Base-by-base conservation (phyloP, 257 asterid species). In the Petunia axillaris region DNA sequence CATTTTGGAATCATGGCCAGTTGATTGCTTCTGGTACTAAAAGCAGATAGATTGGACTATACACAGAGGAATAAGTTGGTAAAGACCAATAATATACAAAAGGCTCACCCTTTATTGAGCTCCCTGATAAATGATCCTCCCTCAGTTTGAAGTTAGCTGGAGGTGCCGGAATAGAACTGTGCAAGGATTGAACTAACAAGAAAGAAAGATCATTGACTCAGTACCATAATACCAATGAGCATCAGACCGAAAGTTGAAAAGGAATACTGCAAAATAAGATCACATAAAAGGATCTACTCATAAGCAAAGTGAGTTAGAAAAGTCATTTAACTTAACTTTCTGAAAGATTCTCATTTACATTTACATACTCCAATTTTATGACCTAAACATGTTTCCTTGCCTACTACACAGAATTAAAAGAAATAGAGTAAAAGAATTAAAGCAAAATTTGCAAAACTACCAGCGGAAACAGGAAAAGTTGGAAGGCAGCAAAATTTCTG, bases 141-240 rank as follows among this genome's bases (percentile, higher is more conserved):
- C 97, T 88, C 81, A 83, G 87, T 89, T 88, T 88, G 85, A 91
- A 91, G 87, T 87, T 89, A 83, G 89, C 81, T 36, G 97, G 92
- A 81, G 91, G 93, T 64, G 92, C 89, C 77, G 90, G 90, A 77
- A 94, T 91, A 83, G 93, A 88, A 80, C 91, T 90, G 84, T 89
- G 86, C 75, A 87, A 85, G 86, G 96, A 82, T 89, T 85, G 95
- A 80, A 83, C 91, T 89, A 85, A 64, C 82, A 46, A 85, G 52
- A 79, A 64, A 55, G 81, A 81, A 57, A 57, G 46, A 25, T 11
- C 44, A 73, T 3, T 25, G 25, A 11, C 6, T 73, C 62, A 46
- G n/a, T 44, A 8, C 8, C 15, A 16, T 44, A 9, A 68, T 8
- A 68, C 44, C n/a, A 44, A 44, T 25, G 55, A 68, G 40, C 58